Base-by-base conservation (phyloP, 129 eudicot species). In the Centaurea solstitialis region DNA sequence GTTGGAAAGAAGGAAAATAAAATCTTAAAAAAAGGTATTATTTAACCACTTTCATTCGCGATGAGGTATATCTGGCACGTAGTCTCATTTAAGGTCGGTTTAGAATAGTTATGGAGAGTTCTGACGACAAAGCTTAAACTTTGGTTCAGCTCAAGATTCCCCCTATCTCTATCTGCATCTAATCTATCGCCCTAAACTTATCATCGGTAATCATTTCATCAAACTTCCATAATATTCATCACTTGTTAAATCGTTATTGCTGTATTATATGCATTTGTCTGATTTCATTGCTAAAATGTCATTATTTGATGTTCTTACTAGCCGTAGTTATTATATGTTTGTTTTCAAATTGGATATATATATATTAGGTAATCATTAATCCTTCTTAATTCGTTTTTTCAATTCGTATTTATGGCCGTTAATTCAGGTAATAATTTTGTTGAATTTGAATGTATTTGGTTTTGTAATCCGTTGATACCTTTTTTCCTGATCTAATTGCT, bases 81-180 rank as follows among this genome's bases (percentile, higher is more conserved):
- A 72, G 21, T 72, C 78, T 40, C 64, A 80, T 72, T 2, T 61
- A 10, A 45, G 68, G 85, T 74, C 80, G 24, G 85, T 81, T 81
- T 57, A 18, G 41, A 22, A 13, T 59, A 59, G 9, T n/a, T 61
- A 17, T 40, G n/a, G 68, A 17, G 9, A 17, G 9, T 61, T 23
- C 64, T 39, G 68, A 17, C 45, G 74, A 73, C 78, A 37, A 73
- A 62, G 45, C 45, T 59, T 73, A 17, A 72, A 38, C 2, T 72
- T 62, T 22, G 40, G 20, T 66, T 41, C 79, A 74, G 20, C 69
- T 12, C 21, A 23, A 81, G 39, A 81, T 74, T 74, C 75, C 28
- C 74, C 43, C 84, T 73, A 43, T 65, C 79, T 4, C 67, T 0
- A 18, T 45, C 75, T 67, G 26, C 22, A 65, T 73, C 75, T n/a